A percentile compares a stretch with the other conserved stretches of the same genome.
These are phyloP conservation scores for Microsporum canis DNA, from an alignment of 2,329 filamentous ascomycete species.

Conservation along the genomic window DNA sequence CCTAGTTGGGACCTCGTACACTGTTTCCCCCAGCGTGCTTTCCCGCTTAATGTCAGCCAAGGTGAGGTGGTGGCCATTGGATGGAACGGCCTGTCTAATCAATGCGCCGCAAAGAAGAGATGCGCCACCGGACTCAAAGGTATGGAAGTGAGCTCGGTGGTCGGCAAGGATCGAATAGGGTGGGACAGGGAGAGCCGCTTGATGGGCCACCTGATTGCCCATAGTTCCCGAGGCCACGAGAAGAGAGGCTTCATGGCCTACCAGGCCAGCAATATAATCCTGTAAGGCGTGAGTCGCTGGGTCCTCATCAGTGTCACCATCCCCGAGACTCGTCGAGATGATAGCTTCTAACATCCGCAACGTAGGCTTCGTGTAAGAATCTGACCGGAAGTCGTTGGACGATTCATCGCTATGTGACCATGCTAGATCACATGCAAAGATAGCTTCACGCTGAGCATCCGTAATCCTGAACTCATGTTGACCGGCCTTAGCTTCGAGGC, in stretches of 20 bases:
- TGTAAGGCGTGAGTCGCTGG: background rate
- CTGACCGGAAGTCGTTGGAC: no score
- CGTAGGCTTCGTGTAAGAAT: no score
- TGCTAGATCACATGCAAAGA: no score
- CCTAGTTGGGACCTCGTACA: conserved; percentile 23
- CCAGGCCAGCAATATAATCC: background rate
- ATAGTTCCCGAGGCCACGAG: background rate
- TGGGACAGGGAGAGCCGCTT: background rate
- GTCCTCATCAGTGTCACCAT: conserved; percentile 26
- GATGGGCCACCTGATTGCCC: background rate
- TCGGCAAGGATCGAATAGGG: background rate
- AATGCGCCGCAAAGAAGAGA: conserved; percentile 24
- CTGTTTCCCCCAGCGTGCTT: conserved; percentile 19
- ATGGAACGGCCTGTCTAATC: conserved; percentile 20
- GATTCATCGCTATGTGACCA: no score
- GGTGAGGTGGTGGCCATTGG: conserved; percentile 26
- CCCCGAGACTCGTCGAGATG: conserved; percentile 23
- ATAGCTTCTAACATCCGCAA: conserved; percentile 20
- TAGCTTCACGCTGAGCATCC: no score
- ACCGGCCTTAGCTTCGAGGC: no score
- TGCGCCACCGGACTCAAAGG: conserved; percentile 12
- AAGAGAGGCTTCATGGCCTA: background rate
- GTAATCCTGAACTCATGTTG: no score
- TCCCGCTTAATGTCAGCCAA: conserved; percentile 24
- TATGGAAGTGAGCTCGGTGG: background rate